Evolutionary conservation across 179 eudicot genomes (phyloP).

Genomic region (Silene noctiflora): DNA sequence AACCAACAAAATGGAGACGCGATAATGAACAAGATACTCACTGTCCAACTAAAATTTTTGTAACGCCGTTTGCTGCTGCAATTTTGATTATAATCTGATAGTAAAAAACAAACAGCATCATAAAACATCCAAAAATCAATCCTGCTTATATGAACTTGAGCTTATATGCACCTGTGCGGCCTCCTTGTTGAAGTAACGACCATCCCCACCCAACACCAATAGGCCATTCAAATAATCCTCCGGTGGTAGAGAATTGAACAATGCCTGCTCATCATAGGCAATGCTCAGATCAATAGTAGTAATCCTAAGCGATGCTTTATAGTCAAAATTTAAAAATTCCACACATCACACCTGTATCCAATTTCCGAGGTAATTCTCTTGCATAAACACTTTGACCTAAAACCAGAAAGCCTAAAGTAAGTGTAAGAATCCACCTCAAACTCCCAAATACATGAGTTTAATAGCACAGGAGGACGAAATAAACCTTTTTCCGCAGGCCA

Average conservation of each 20-base stretch:
- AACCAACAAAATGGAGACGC: background rate
- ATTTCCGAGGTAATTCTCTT: constrained; percentile 90
- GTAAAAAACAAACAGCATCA: constrained; percentile 7
- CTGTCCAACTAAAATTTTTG: constrained; percentile 88
- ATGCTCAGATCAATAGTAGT: constrained; percentile 7
- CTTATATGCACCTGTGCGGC: constrained; percentile 74
- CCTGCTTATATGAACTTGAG: constrained; percentile 7
- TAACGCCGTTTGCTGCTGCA: constrained; percentile 95
- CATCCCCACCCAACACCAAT: constrained; percentile 94
- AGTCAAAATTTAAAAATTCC: background rate
- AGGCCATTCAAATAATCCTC: constrained; percentile 79
- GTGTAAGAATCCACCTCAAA: constrained; percentile 7
- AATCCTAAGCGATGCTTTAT: background rate
- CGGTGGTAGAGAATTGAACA: constrained; percentile 76
- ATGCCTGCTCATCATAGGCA: constrained; percentile 47
- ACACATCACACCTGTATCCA: constrained; percentile 84
- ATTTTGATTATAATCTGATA: constrained; percentile 78
- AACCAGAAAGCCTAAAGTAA: constrained; percentile 8
- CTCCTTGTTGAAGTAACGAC: constrained; percentile 85
- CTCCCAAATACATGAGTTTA: background rate
- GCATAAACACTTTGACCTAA: constrained; percentile 88
- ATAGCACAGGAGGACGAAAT: background rate
- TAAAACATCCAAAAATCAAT: background rate
- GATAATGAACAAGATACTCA: constrained; percentile 38
- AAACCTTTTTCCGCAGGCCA: constrained; percentile 65